Base-by-base conservation (phyloP, 345 rosid species). In the Euclidium syriacum region DNA sequence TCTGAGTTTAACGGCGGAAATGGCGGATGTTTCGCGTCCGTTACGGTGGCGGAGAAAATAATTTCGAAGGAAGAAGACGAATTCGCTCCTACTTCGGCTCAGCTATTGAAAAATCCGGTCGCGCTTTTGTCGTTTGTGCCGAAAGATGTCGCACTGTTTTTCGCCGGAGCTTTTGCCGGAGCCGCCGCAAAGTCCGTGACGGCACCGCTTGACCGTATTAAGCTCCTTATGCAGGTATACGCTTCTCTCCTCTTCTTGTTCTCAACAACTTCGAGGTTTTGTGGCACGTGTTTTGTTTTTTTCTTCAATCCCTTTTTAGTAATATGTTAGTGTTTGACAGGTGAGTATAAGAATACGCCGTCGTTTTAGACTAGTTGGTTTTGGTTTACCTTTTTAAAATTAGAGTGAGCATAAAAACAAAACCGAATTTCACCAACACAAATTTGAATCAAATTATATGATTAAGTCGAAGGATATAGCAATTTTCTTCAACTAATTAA, bases 121-220 rank as follows among this genome's bases (percentile, higher is more conserved):
- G 95, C 95, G 22, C 17, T 70, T 10, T 50, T 87, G 26, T 79
- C 87, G 44, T 71, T 58, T 11, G 82, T 87, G 4, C 97, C 94
- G 0, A 76, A 61, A 46, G 97, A 85, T 34, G 83, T 64, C 32
- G 88, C 94, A 16, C 75, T 83, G 41, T 90, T 90, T 58, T 65
- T 73, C 9, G 97, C 97, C 52, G 97, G 88, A 18, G 97, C 97
- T 10, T 52, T 81, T 33, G 80, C 95, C 40, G 97, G 97, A 56
- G 94, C 94, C 46, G 94, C 90, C 18, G 97, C 97, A 1, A 90
- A 90, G 76, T 73, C 88, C 24, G 88, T 80, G 62, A 90, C 97
- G 18, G 97, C 97, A 61, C 97, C 97, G 40, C 97, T 90, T 49
- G 97, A 90, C 81, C 97, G 95, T 9, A 68, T 90, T 39, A 90